Evolutionary conservation across 1,284 basidiomycete genomes (phyloP), one percentile per base, ranked within the genome.

Genomic region (Moniliophthora roreri): DNA sequence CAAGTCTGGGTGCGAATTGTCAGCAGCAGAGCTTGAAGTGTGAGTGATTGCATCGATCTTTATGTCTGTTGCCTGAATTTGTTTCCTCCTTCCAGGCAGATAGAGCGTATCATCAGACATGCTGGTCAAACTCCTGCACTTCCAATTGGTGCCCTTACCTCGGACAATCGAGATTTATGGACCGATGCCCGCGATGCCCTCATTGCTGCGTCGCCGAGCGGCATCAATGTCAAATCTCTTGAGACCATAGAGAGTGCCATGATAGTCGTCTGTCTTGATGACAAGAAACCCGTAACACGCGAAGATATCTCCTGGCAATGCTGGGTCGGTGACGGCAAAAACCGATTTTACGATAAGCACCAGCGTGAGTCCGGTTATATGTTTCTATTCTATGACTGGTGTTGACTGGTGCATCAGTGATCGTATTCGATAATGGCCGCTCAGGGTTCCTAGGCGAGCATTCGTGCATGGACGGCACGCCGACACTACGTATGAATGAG

Each of bases 301-400:
- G 92, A 98, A 62, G 86, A 93, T 38, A 78, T 89, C 16, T 89
- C 89, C 52, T 92, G 91, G 87, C 77, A 73, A 20, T 85, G 89
- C 57, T 99, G 96, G 96, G 89, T 89, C 24, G 96, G 96, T 40
- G 86, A 97, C 60, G 95, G 93, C 39, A 80, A 85, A 59, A 98
- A 98, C 72, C 79, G 96, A 56, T 99, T 92, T 81, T 98, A 91
- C 68, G 97, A 99, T 78, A 99, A 99, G 74, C 96, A 99, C 69
- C 91, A 98, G 69, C 66, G 91, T 93, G 69, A 57, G 87, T 76
- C 1, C 23, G 26, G 26, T 5, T n/a, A 13, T 48, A n/a, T 48
- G 26, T 49, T 49, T 24, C n/a, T 35, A 3, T 13, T 39, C 24
- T 49, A 16, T 46, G 37, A 28, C 24, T n/a, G 44, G 21, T 26